phyloP scores from a whole-genome alignment of 1,284 basidiomycete genomes.

The Xanthoconium separans region DNA sequence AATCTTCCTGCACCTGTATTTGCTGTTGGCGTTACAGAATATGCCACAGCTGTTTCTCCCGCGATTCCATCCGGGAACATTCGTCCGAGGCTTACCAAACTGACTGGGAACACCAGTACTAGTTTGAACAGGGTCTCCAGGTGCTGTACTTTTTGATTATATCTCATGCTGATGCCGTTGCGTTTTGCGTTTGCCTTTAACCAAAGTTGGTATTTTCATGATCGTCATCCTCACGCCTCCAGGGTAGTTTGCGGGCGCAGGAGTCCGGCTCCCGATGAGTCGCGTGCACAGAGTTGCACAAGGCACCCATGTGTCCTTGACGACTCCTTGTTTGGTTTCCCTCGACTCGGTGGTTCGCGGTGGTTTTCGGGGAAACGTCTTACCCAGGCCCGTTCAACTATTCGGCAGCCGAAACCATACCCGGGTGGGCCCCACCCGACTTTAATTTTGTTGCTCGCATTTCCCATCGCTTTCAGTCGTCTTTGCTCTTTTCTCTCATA shows the following conservation, averaged over 20 bases:
- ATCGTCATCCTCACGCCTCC: not conserved
- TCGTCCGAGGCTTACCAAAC: not conserved
- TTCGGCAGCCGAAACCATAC: not conserved
- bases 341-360: not conserved
- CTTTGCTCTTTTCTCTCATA: not conserved
- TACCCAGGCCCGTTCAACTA: not conserved
- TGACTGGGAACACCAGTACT: slow-evolving; percentile 1
- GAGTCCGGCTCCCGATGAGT: not conserved
- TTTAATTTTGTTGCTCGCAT: not conserved
- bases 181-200: not conserved
- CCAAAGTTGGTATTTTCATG: not conserved
- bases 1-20: not conserved
- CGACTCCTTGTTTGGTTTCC: not conserved
- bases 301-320: not conserved
- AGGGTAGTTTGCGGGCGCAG: not conserved
- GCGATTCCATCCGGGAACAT: slow-evolving; percentile 5
- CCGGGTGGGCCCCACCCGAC: not conserved
- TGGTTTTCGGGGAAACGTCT: not conserved
- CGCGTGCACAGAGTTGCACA: not conserved
- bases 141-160: not conserved
- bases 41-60: slow-evolving; percentile 3
- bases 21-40: not conserved
- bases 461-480: not conserved
- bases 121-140: not conserved
- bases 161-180: slow-evolving; percentile 1